A percentile compares a stretch with the other conserved stretches of the same genome.
These are phyloP conservation scores for Lasiodiplodia hormozganensis DNA, from an alignment of 2,329 filamentous ascomycete species.

Conservation along the genomic window DNA sequence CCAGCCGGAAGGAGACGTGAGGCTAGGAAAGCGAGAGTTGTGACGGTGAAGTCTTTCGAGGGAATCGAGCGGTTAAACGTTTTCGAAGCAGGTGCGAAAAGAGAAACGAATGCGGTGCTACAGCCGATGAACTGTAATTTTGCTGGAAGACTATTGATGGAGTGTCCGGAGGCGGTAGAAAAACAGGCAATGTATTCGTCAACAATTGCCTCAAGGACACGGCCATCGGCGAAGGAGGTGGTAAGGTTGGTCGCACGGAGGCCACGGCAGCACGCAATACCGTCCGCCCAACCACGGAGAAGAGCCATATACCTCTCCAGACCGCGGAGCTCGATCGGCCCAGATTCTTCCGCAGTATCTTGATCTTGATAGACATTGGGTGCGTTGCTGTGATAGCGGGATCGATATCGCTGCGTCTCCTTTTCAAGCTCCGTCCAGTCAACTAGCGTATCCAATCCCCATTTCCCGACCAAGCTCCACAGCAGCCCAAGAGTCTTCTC, in stretches of 20 bases:
- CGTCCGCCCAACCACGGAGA: constrained; percentile 64
- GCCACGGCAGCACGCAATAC: constrained; percentile 56
- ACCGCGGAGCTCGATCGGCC: constrained; percentile 37
- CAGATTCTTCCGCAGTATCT: constrained; percentile 34
- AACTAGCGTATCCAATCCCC: constrained; percentile 61
- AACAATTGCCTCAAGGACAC: constrained; percentile 62
- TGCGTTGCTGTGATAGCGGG: constrained; percentile 40
- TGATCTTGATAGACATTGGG: constrained; percentile 35
- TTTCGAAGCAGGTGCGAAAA: constrained; percentile 46
- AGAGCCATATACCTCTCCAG: constrained; percentile 48
- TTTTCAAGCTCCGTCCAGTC: constrained; percentile 61
- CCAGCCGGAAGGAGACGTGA: constrained; percentile 63
- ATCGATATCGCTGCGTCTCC: constrained; percentile 57
- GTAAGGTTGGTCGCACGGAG: constrained; percentile 61
- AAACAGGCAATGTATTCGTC: constrained; percentile 62
- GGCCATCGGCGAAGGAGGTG: constrained; percentile 63
- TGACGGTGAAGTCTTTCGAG: constrained; percentile 61
- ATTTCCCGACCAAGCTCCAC: constrained; percentile 65
- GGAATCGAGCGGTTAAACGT: constrained; percentile 52
- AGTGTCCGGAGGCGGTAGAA: constrained; percentile 29
- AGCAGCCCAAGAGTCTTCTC: constrained; percentile 69
- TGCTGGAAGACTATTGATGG: constrained; percentile 37
- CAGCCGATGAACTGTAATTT: constrained; percentile 52
- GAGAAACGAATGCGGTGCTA: constrained; percentile 52
- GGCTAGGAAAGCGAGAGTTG: constrained; percentile 65